Percentiles rank a stretch among this genome's conserved stretches.
Conservation (phyloP, 176 grass and related monocot species). For the Bothriochloa decipiens region DNA sequence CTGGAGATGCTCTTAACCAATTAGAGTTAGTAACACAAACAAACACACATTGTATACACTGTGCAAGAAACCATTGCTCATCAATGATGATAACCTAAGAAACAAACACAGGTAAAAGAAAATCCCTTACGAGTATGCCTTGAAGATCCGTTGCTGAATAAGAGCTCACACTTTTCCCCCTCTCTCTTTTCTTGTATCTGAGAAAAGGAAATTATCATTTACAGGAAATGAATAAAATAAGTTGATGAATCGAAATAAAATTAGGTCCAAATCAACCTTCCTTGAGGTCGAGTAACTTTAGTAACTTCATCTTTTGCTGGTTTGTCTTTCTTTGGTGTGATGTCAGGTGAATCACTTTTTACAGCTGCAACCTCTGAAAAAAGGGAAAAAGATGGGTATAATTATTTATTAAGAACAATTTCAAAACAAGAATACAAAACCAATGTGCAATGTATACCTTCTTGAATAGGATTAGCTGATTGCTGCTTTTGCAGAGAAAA, state of each 20-base stretch:
- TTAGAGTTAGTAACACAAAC: not conserved
- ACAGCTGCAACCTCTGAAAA: slow-evolving; percentile 52
- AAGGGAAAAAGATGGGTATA: not conserved
- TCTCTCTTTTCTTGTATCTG: slow-evolving; percentile 96
- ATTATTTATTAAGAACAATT: slow-evolving; percentile 31
- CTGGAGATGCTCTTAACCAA: not conserved
- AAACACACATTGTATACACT: not conserved
- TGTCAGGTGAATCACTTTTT: slow-evolving; percentile 42
- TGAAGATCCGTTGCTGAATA: slow-evolving; percentile 95
- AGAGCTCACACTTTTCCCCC: slow-evolving; percentile 69
- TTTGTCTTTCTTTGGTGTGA: slow-evolving; percentile 57
- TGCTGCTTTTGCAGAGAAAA: slow-evolving; percentile 54
- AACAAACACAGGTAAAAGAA: slow-evolving; percentile 12
- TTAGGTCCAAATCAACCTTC: slow-evolving; percentile 62
- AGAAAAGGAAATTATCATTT: slow-evolving; percentile 35
- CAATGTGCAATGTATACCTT: slow-evolving; percentile 58
- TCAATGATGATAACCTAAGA: not conserved
- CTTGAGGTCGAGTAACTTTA: slow-evolving; percentile 83
- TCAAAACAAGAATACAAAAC: slow-evolving; percentile 6
- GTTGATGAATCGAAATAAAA: slow-evolving; percentile 2
- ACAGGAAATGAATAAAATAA: not conserved
- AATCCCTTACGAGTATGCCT: slow-evolving; percentile 82
- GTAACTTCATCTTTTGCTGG: slow-evolving; percentile 45
- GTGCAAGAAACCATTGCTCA: not conserved
- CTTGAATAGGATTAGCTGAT: slow-evolving; percentile 57